Evolutionary conservation across 2,329 filamentous ascomycete genomes (phyloP), one percentile per base, ranked within the genome.

Genomic region (Alternaria viburni): DNA sequence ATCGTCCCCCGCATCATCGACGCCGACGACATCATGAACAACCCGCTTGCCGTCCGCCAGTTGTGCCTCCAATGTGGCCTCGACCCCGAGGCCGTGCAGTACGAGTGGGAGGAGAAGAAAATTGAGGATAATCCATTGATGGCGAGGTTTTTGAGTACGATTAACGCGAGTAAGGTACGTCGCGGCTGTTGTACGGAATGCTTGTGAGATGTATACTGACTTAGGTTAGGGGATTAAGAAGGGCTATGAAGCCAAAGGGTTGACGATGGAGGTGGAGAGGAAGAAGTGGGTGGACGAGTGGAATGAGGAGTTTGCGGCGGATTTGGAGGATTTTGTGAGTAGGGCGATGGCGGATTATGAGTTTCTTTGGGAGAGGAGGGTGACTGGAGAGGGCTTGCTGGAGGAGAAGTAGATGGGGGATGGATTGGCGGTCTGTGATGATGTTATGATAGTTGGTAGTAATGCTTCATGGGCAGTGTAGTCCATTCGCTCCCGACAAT

Each of bases 1-100:
- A 30, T 52, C 1, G 23, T 8, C 2, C 69, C 67, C 0, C 52
- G 60, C 3, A 45, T 71, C n/a, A 66, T 71, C 3, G 69, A 68
- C n/a, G 67, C 69, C 1, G 69, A 71, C 10, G 67, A 69, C 13
- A 62, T 69, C 45, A 69, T 71, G 60, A 59, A 56, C 6, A 45
- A 61, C 13, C 55, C 57, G 6, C 47, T 32, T 3, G 60, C 62
- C 4, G 67, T 71, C 1, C 41, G 65, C 2, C 47, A 61, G 25
- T 44, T 71, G 5, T 69, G 69, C 15, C 6, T 47, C 2, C 41
- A 68, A 17, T 64, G 60, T 0, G 56, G 65, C 0, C 26, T 71
- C 15, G 60, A 64, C 46, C 65, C 67, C 1, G 65, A 66, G 17
- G 36, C 60, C 0, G 60, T 71, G 6, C 46, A 57, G 41, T 71